Evolutionary conservation across 495 filamentous ascomycete genomes (phyloP), one percentile per base, ranked within the genome.

Genomic region (Xylaria scruposa): DNA sequence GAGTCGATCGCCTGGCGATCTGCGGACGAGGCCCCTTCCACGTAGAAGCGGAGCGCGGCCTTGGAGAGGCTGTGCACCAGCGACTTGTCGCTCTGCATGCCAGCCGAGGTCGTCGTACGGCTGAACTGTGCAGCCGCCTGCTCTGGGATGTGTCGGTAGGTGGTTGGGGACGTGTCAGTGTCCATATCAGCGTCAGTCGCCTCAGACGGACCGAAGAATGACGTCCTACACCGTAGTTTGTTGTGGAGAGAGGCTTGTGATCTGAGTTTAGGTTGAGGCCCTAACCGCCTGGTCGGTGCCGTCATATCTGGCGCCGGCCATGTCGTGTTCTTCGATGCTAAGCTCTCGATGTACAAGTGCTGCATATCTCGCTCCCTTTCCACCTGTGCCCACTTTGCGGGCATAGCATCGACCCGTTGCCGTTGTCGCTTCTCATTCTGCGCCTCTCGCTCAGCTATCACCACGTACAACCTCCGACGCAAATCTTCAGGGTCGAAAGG

Each of bases 401-500:
- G 46, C 73, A 68, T 36, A 24, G 67, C 38, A n/a, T 68, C 49
- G 54, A 60, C 73, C 49, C 65, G 64, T 62, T 70, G 67, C 24
- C 64, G 68, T 63, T 67, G 71, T 40, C 62, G 73, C 63, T 21
- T 54, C 47, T 80, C 76, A 19, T 74, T 70, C 40, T 54, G 70
- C 9, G 81, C 80, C 53, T 81, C 81, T 56, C 82, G 81, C 58
- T 87, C 83, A 29, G 81, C 84, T 42, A 84, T 77, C 7, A 85
- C 80, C 13, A 82, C 36, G 66, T 85, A 76, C 17, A 89, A 78
- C 1, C 86, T 82, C 13, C 81, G 78, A 29, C 80, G 80, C 42
- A 89, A 76, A 46, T 89, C 87, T 44, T 85, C 83, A 0, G 86
- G 78, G 61, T 89, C 86, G 60, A 88, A 83, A 21, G 81, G 79